phyloP scores from a whole-genome alignment of 75 land plant species.

The Pinus albicaulis region DNA sequence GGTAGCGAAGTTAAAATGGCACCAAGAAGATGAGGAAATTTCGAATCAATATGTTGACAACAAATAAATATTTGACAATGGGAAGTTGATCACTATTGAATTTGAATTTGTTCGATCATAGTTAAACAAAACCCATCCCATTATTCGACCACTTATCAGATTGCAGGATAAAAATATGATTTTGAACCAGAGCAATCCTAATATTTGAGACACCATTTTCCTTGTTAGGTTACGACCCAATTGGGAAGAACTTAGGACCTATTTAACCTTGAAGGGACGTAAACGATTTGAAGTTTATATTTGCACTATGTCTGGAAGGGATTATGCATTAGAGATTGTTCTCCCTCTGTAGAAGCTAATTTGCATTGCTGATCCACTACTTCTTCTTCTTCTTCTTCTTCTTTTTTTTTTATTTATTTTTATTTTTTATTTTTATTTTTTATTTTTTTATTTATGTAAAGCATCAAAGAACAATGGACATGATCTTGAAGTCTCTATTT shows the following conservation, averaged over 20 bases:
- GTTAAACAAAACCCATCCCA: conserved; percentile 21
- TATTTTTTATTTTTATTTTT: too few relatives aligned
- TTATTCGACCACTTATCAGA: conserved; percentile 41
- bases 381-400: too few relatives aligned
- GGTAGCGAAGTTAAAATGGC: conserved; percentile 61
- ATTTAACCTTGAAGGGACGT: conserved; percentile 37
- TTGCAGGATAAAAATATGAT: conserved; percentile 37
- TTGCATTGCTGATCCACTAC: too few relatives aligned
- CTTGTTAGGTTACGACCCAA: conserved; percentile 44
- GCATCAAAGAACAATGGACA: too few relatives aligned
- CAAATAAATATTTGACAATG: conserved; percentile 43
- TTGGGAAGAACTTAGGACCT: conserved; percentile 51
- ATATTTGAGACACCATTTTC: conserved; percentile 50
- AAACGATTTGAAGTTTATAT: conserved; percentile 55
- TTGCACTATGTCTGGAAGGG: conserved; percentile 55
- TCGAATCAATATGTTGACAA: conserved; percentile 39
- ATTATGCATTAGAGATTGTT: conserved; percentile 47
- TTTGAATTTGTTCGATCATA: conserved; percentile 35
- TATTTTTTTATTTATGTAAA: too few relatives aligned
- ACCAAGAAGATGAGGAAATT: conserved; percentile 46
- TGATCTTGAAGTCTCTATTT: too few relatives aligned
- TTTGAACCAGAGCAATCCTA: conserved; percentile 48
- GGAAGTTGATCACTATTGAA: conserved; percentile 43
- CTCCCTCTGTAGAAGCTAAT: too few relatives aligned
- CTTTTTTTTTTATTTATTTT: too few relatives aligned